phyloP scores from a whole-genome alignment of 1,284 basidiomycete genomes.

The Ceratobasidium papillatum region DNA sequence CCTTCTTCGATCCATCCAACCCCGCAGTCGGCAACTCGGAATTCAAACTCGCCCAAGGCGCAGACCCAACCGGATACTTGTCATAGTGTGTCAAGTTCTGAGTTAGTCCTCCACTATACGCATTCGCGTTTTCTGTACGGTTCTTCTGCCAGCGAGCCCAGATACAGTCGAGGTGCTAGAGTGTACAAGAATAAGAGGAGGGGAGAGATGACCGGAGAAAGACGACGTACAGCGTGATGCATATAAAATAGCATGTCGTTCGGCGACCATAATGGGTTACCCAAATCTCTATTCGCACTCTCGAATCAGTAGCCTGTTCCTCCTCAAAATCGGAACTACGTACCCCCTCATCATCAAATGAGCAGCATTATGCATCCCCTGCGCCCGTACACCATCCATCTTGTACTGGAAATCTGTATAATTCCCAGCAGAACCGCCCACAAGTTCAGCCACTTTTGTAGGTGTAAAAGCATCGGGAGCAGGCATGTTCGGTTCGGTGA shows the following conservation, averaged over 20 bases:
- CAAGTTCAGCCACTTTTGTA: background rate
- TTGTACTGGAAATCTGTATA: constrained; percentile 39
- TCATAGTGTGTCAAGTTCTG: constrained; percentile 36
- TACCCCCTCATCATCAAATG: constrained; percentile 40
- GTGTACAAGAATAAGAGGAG: background rate
- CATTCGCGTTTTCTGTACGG: constrained; percentile 13
- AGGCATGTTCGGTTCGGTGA: constrained; percentile 1
- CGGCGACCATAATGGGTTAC: constrained; percentile 31
- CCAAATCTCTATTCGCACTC: constrained; percentile 26
- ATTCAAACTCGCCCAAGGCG: background rate
- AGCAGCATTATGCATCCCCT: constrained; percentile 42
- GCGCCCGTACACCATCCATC: constrained; percentile 39
- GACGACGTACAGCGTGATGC: constrained; percentile 28
- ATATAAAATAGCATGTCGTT: constrained; percentile 40
- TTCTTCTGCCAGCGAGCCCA: constrained; percentile 42
- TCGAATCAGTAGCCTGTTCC: background rate
- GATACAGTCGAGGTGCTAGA: constrained; percentile 39
- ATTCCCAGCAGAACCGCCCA: constrained; percentile 32
- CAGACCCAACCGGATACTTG: constrained; percentile 30
- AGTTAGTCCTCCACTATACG: constrained; percentile 37
- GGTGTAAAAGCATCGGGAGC: constrained; percentile 28
- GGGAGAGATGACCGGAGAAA: background rate
- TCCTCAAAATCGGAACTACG: background rate
- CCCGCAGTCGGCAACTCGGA: constrained; percentile 23
- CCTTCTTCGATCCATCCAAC: background rate